phyloP scores from a whole-genome alignment of 371 early-diverging fungal genomes.

The Mortierella sp. region DNA sequence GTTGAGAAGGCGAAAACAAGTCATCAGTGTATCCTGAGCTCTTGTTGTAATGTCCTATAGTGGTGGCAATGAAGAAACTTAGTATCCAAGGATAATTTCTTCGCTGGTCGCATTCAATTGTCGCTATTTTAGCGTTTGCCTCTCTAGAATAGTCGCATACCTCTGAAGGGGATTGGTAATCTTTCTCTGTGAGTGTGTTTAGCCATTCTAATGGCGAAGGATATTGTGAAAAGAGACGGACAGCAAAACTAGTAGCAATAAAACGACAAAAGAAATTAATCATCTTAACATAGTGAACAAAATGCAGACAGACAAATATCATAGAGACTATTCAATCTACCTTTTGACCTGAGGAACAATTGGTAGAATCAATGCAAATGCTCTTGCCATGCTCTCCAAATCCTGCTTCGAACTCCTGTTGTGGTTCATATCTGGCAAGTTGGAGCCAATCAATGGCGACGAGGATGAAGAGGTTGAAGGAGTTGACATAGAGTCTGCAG shows the following conservation, averaged over 20 bases:
- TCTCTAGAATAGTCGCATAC: constrained; percentile 7
- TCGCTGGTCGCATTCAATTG: too few species aligned
- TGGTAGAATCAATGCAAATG: constrained; percentile 75
- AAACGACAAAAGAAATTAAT: background rate
- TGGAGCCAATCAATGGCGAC: constrained; percentile 55
- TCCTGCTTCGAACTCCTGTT: constrained; percentile 59
- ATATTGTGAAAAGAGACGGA: constrained; percentile 68
- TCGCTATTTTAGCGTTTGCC: too few species aligned
- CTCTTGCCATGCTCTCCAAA: constrained; percentile 63
- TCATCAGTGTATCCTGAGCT: constrained; percentile 66
- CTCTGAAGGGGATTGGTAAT: constrained; percentile 30
- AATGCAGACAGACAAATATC: background rate
- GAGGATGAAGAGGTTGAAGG: constrained; percentile 38
- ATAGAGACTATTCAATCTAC: constrained; percentile 38
- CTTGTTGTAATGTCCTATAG: constrained; percentile 42
- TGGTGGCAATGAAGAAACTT: background rate
- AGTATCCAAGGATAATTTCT: background rate
- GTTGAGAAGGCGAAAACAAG: constrained; percentile 70
- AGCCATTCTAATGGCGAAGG: constrained; percentile 68
- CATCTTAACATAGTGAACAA: background rate
- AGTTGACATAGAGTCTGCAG: constrained; percentile 49
- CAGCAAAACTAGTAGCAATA: constrained; percentile 62
- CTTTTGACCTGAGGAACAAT: constrained; percentile 83
- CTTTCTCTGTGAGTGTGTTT: constrained; percentile 56
- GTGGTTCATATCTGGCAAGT: constrained; percentile 40